These are phyloP conservation scores for Pharnaceum exiguum DNA, from an alignment of 148 eudicot species.

Conservation along the genomic window DNA sequence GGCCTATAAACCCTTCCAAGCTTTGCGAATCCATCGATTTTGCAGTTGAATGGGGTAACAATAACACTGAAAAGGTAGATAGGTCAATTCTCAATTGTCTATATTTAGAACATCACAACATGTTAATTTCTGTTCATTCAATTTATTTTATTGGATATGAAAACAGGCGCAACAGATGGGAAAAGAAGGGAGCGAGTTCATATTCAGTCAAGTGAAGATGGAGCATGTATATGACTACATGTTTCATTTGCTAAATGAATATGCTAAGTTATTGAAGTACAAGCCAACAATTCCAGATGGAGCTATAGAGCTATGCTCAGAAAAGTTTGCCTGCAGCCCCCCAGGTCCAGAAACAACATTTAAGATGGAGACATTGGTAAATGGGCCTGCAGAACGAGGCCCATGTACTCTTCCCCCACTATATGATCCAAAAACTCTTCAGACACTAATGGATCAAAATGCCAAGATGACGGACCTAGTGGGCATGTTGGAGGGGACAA, in stretches of 20 bases:
- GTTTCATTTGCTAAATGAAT: conserved; percentile 51
- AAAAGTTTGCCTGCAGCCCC: conserved; percentile 39
- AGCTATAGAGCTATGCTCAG: conserved; percentile 50
- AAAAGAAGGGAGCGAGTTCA: conserved; percentile 38
- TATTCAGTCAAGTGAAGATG: conserved; percentile 40
- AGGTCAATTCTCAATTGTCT: not conserved
- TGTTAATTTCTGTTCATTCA: not conserved
- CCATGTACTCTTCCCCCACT: conserved; percentile 52
- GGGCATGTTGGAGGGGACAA: conserved; percentile 32
- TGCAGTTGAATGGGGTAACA: conserved; percentile 69
- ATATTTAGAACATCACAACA: not conserved
- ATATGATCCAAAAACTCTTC: conserved; percentile 20
- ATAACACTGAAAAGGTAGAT: conserved; percentile 38
- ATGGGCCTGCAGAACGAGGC: conserved; percentile 22
- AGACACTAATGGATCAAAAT: conserved; percentile 22
- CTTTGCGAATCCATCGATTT: conserved; percentile 49
- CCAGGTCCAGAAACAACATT: conserved; percentile 32
- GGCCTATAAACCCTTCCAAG: conserved; percentile 40
- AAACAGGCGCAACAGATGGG: conserved; percentile 59
- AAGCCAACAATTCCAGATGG: conserved; percentile 43
- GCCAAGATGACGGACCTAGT: conserved; percentile 35
- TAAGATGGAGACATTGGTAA: conserved; percentile 36
- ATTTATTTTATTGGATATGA: not conserved
- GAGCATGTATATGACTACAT: conserved; percentile 58
- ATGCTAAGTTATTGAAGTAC: conserved; percentile 49